phyloP scores from a whole-genome alignment of 164 flowering plant genomes.

The Stephania cephalantha region DNA sequence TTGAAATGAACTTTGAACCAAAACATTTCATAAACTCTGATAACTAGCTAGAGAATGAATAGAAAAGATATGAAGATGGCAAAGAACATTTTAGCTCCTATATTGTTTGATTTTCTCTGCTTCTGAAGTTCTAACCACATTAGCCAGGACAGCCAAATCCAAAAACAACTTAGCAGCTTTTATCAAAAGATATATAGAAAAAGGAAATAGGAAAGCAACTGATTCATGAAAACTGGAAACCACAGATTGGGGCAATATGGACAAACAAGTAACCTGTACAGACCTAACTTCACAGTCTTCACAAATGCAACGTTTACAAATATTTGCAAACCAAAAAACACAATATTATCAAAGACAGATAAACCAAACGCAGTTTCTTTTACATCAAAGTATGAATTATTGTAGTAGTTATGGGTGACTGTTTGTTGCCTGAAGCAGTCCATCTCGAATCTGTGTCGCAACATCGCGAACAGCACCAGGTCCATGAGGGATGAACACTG shows the following conservation, averaged over 20 bases:
- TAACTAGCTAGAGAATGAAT: no score
- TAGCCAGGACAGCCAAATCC: no score
- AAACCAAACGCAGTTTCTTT: background rate
- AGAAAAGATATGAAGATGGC: no score
- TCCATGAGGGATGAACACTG: constrained; percentile 74
- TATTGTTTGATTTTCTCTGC: no score
- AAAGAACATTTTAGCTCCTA: no score
- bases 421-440: constrained; percentile 48
- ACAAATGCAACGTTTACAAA: background rate
- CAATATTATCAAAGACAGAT: background rate
- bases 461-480: constrained; percentile 69
- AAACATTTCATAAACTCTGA: no score
- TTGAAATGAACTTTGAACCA: no score
- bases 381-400: background rate
- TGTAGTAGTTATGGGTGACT: constrained; percentile 1
- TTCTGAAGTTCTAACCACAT: no score
- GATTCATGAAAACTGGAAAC: background rate
- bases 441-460: constrained; percentile 61
- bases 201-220: background rate
- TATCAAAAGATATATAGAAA: background rate
- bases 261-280: background rate
- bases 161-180: background rate
- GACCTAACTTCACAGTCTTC: background rate
- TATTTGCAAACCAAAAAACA: background rate
- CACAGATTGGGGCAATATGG: background rate